Conservation (phyloP, 192 early-diverging fungal species). For the Umbelopsis sp. region DNA sequence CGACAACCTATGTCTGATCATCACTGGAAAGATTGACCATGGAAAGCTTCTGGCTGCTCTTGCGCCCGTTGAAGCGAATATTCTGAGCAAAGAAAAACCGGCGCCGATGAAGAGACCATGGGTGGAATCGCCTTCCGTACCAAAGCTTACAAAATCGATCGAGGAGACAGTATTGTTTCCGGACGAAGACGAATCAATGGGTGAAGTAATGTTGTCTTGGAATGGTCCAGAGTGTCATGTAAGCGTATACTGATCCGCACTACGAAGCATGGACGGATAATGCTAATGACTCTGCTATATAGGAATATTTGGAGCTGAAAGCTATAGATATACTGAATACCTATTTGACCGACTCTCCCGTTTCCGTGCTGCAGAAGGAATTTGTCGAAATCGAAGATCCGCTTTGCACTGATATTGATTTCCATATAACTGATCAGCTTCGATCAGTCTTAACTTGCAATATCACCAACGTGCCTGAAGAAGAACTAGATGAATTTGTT, state of each 20-base stretch:
- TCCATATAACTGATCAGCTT: conserved; percentile 48
- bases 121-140: conserved; percentile 53
- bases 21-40: conserved; percentile 55
- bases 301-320: conserved; percentile 32
- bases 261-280: neutral
- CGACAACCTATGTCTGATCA: conserved; percentile 62
- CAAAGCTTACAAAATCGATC: conserved; percentile 44
- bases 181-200: conserved; percentile 65
- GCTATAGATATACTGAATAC: conserved; percentile 39
- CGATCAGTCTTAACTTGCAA: conserved; percentile 44
- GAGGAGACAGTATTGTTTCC: conserved; percentile 57
- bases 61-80: conserved; percentile 53
- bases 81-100: conserved; percentile 51
- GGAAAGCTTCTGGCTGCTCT: conserved; percentile 46
- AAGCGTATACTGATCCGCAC: neutral
- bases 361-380: conserved; percentile 56
- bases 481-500: conserved; percentile 52
- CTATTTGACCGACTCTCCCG: conserved; percentile 62
- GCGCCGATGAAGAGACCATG: conserved; percentile 58
- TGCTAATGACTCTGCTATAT: neutral
- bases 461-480: conserved; percentile 57
- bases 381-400: conserved; percentile 67
- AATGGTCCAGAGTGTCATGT: conserved; percentile 56
- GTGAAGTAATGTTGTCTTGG: conserved; percentile 55
- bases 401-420: conserved; percentile 58